Evolutionary conservation across 2,329 filamentous ascomycete species (phyloP), one percentile per base, ranked within the genome.

Genomic region (Colletotrichum sidae): DNA sequence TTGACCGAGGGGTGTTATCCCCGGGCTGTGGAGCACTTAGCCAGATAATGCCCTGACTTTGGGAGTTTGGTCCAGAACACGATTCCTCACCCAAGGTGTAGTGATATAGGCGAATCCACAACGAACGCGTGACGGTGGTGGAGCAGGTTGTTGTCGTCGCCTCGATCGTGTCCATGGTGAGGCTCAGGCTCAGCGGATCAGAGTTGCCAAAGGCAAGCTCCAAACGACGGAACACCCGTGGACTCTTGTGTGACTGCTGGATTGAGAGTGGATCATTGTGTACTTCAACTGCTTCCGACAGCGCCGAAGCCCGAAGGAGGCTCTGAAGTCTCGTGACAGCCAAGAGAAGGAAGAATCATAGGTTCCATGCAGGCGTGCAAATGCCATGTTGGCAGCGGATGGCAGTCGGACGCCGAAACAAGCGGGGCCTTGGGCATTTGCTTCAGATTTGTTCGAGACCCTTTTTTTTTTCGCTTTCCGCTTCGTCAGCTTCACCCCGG

Each of bases 371-470:
- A 39, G 47, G 10, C 44, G 52, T 37, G 55, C 46, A 49, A 47
- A 53, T 63, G 25, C 25, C 25, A 25, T 53, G 52, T 37, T 33
- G 47, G 47, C 37, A 35, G 37, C 58, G 58, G 41, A 37, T 41
- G 7, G 5, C 8, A 9, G 25, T 58, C 58, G 47, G 35, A 62
- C 41, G 58, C 58, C 62, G 58, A 62, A 62, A 56, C 46, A 53
- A 55, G 25, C 25, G 46, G 58, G 45, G 34, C 55, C 41, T 2
- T 13, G 13, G 13, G 42, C 13, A 15, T 12, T 45, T 12, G 42
- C 38, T 41, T 4, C 25, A 8, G 8, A 2, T 46, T 25, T 17
- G 13, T 46, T 8, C 15, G 15, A 10, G 44, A 15, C 25, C 13
- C 15, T 46, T 46, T 41, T 8, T n/a, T 7, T 41, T 42, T 45